These are phyloP conservation scores for Cardamine occulta DNA, from an alignment of 345 rosid species.

Conservation along the genomic window DNA sequence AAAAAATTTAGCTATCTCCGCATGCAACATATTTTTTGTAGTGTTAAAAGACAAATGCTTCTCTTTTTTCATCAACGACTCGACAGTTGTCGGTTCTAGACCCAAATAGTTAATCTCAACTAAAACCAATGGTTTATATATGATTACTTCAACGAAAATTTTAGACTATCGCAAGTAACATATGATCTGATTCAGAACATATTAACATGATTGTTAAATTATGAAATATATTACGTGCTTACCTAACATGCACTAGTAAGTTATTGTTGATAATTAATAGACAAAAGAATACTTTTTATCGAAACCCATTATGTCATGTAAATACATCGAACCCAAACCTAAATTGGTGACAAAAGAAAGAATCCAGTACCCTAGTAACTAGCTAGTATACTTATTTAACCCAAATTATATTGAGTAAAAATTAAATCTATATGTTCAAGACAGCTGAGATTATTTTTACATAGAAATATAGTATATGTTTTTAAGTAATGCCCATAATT, in stretches of 20 bases:
- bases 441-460: slow-evolving; percentile 19
- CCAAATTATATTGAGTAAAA: neutral
- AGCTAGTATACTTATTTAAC: neutral
- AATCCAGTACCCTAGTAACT: slow-evolving; percentile 33
- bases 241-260: slow-evolving; percentile 27
- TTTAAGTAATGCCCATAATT: neutral
- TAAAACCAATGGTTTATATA: neutral
- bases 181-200: neutral
- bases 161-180: neutral
- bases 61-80: neutral
- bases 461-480: neutral
- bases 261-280: slow-evolving; percentile 6
- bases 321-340: slow-evolving; percentile 40
- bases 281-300: neutral
- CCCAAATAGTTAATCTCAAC: neutral
- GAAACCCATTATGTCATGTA: slow-evolving; percentile 31
- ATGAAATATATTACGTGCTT: neutral
- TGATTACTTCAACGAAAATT: neutral
- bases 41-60: neutral
- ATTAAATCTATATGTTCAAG: slow-evolving; percentile 5
- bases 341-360: slow-evolving; percentile 19
- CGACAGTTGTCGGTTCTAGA: neutral
- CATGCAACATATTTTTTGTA: neutral
- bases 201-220: neutral
- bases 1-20: neutral